A percentile compares a stretch with the other conserved stretches of the same genome.
Conservation (phyloP, 2,329 filamentous ascomycete species). For the Sporothrix euskadiensis region DNA sequence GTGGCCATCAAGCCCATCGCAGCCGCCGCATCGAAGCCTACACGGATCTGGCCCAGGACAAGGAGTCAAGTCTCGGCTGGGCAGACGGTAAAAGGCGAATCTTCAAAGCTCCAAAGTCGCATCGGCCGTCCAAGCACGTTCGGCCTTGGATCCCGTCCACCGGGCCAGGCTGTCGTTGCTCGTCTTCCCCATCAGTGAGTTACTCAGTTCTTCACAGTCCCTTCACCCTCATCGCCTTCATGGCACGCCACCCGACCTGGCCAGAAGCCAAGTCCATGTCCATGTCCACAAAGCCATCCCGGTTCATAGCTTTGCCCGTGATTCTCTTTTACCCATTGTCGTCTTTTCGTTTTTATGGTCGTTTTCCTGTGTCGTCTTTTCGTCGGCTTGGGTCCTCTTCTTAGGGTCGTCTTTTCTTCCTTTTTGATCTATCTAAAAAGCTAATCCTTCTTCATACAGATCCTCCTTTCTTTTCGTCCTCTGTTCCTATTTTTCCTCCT, state of each 20-base stretch:
- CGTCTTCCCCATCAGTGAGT: not conserved
- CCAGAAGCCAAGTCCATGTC: not conserved
- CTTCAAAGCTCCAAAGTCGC: not conserved
- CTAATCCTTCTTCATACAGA: not conserved
- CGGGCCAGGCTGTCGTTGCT: not conserved
- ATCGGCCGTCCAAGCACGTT: conserved; percentile 1
- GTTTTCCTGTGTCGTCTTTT: not conserved
- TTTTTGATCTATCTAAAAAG: not conserved
- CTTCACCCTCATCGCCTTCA: not conserved
- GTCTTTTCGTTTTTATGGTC: not conserved
- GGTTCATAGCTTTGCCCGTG: not conserved
- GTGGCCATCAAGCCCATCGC: not conserved
- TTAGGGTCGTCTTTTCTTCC: not conserved
- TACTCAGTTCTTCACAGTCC: not conserved
- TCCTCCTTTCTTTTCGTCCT: too few relatives aligned
- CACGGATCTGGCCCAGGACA: not conserved
- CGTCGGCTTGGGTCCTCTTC: not conserved
- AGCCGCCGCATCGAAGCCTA: not conserved
- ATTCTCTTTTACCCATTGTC: not conserved
- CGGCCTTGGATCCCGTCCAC: conserved; percentile 23
- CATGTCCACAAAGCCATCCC: not conserved
- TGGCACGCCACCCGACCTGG: not conserved
- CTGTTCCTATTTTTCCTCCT: not conserved
- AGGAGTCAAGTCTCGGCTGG: not conserved
- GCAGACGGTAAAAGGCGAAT: not conserved